Evolutionary conservation across 306 rosid genomes (phyloP).

Genomic region (Cyclanthera cordifolia): DNA sequence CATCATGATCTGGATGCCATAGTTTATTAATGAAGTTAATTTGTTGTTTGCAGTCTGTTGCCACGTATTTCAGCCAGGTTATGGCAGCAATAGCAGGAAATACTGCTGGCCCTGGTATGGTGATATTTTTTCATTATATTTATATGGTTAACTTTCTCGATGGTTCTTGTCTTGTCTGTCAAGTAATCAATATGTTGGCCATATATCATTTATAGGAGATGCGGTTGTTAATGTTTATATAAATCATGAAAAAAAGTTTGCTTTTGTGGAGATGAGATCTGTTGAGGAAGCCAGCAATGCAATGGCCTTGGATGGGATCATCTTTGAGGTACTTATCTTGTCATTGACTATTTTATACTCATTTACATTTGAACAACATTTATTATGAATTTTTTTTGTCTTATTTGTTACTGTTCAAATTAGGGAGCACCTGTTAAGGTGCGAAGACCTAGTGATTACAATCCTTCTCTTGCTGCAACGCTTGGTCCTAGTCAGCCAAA

Average conservation of each 20-base stretch:
- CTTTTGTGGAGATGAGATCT: conserved; percentile 98
- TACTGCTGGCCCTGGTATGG: conserved; percentile 92
- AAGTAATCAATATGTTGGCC: not conserved
- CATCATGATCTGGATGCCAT: not conserved
- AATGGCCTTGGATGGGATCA: conserved; percentile 97
- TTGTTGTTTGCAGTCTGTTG: conserved; percentile 72
- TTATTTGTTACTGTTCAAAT: not conserved
- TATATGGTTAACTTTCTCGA: not conserved
- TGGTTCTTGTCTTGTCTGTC: not conserved
- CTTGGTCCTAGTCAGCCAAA: conserved; percentile 98
- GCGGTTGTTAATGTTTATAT: conserved; percentile 97
- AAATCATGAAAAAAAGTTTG: conserved; percentile 96
- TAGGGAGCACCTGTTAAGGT: conserved; percentile 99
- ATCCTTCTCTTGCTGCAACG: conserved; percentile 94
- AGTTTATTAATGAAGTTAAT: not conserved
- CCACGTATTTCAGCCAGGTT: conserved; percentile 91
- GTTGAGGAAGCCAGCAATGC: conserved; percentile 99
- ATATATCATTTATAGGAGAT: conserved; percentile 49
- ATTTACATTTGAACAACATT: not conserved
- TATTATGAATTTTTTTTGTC: not conserved
- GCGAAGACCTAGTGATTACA: conserved; percentile 95
- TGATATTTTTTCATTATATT: not conserved
- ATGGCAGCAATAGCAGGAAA: conserved; percentile 97
- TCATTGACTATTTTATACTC: not conserved
- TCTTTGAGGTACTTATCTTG: conserved; percentile 57